Conservation (phyloP, 306 rosid species). For the Trifolium dubium region DNA sequence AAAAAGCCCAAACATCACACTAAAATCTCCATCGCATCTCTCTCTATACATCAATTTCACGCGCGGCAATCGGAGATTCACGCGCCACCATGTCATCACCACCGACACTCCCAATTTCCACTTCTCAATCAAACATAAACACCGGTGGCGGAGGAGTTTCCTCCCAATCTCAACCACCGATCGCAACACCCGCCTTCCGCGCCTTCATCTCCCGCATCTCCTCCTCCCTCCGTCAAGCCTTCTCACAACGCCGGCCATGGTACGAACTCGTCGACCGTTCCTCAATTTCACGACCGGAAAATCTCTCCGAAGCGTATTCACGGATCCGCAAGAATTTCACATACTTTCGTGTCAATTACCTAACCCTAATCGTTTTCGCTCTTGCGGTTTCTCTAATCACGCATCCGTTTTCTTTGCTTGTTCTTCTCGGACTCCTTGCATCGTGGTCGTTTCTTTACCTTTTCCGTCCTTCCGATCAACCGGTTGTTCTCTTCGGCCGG, state of each 20-base stretch:
- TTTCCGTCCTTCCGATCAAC: conserved; percentile 88
- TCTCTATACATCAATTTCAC: not conserved
- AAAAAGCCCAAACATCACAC: conserved; percentile 16
- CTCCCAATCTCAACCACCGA: conserved; percentile 63
- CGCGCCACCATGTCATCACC: conserved; percentile 73
- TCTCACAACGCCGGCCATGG: conserved; percentile 95
- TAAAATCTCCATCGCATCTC: conserved; percentile 34
- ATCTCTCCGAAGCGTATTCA: conserved; percentile 84
- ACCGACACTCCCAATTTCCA: conserved; percentile 83
- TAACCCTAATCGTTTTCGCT: conserved; percentile 61
- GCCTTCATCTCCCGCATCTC: conserved; percentile 74
- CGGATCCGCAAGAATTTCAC: conserved; percentile 88
- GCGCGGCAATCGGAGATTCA: conserved; percentile 50
- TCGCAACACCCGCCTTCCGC: conserved; percentile 88
- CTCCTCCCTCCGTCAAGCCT: conserved; percentile 67
- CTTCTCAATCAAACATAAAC: conserved; percentile 44
- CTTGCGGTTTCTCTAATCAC: conserved; percentile 79
- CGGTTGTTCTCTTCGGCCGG: conserved; percentile 71
- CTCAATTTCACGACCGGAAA: conserved; percentile 69
- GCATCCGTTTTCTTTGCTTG: conserved; percentile 78
- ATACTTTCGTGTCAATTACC: conserved; percentile 91
- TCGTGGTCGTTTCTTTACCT: conserved; percentile 86
- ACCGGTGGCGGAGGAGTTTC: not conserved
- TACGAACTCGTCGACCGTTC: conserved; percentile 73
- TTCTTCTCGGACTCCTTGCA: conserved; percentile 76